These are phyloP conservation scores for Populus tremula DNA, from an alignment of 345 rosid species.

Conservation along the genomic window DNA sequence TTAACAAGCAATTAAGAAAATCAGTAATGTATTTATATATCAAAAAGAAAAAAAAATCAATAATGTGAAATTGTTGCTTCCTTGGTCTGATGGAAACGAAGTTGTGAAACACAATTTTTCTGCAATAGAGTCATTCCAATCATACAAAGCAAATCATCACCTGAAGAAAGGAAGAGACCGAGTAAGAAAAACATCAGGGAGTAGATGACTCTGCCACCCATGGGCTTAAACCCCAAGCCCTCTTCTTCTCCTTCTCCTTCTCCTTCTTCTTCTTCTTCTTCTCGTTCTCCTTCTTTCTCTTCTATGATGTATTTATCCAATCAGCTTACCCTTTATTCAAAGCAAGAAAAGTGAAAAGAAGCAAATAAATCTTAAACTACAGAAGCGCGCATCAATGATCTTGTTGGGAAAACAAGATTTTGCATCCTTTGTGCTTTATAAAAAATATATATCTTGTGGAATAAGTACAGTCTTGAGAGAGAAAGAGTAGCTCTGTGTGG, in stretches of 20 bases:
- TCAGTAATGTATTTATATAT: background rate
- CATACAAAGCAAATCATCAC: conserved; percentile 18
- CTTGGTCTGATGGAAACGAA: background rate
- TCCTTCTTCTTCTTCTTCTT: background rate
- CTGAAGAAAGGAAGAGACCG: conserved; percentile 32
- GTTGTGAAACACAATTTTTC: background rate
- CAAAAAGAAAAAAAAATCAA: background rate
- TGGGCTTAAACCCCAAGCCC: conserved; percentile 8
- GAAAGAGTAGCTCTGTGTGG: background rate
- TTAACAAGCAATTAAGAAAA: background rate
- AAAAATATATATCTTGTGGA: background rate
- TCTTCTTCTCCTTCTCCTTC: background rate
- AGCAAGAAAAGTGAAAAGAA: conserved; percentile 7
- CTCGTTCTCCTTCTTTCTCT: background rate
- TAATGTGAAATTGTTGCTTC: background rate
- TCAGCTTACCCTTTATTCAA: background rate
- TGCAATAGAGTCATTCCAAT: background rate
- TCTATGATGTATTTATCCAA: background rate
- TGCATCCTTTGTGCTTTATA: conserved; percentile 11
- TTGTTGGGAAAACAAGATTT: conserved; percentile 17
- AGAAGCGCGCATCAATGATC: conserved; percentile 8
- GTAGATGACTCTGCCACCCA: conserved; percentile 26
- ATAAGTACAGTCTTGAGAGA: conserved; percentile 2
- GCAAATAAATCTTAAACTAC: conserved; percentile 15
- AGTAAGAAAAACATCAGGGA: conserved; percentile 17